Evolutionary conservation across 371 early-diverging fungal species (phyloP), one percentile per base, ranked within the genome.

Genomic region (Mucor mucedo): DNA sequence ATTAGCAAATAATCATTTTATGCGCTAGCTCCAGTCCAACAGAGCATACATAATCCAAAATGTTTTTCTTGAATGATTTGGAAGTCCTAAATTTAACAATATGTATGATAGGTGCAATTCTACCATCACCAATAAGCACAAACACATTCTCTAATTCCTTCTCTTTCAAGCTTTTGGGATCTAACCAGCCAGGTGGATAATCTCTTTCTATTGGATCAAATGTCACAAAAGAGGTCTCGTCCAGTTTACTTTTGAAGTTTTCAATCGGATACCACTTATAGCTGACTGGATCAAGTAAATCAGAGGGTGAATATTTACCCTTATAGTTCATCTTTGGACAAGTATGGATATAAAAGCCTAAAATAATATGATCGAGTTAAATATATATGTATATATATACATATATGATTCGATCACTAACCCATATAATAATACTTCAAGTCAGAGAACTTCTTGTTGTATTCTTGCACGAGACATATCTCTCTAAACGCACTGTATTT

Each of bases 291-390:
- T 94, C 94, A 38, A 94, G 72, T 35, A 98, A 72, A 29, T 90
- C 90, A 0, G 94, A 92, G 0, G 97, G 97, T 14, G 83, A 74
- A 72, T 91, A 96, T 35, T 89, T 86, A 3, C 86, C 94, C 71
- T 98, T 98, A 76, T 98, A 98, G 2, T 80, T 76, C 97, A 98
- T 97, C 70, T 98, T 97, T 13, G 81, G 83, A 65, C 97, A 97
- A 5, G 83, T 72, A 54, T 95, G 93, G 41, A 98, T 92, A 71
- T 93, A 97, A 67, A 83, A 96, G 0, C 96, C 96, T 86, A 68
- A 4, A 27, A 38, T 11, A 27, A 64, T 2, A 39, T 13, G 16
- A 30, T 29, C 21, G 21, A 21, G 21, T 21, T 21, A 21, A 21
- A 7, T 13, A 50, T 44, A 29, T 48, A 0, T 39, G 29, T 39